A percentile compares a stretch with the other conserved stretches of the same genome.
Conservation (phyloP, 768 basidiomycete genomes). For the Lactifluus hygrophoroides region DNA sequence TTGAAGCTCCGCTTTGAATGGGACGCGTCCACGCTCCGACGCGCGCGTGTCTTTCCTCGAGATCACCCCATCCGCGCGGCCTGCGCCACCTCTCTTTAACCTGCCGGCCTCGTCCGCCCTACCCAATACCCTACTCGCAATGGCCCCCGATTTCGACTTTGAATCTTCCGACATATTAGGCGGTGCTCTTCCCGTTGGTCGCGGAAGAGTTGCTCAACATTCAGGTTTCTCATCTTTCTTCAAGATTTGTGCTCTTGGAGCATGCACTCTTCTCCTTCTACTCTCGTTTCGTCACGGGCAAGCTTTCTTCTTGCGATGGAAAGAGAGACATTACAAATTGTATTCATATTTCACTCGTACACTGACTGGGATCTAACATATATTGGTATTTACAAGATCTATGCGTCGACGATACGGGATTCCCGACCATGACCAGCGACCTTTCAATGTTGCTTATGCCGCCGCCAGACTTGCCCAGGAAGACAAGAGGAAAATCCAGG, state of each 20-base stretch:
- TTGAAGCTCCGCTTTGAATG: conserved; percentile 12
- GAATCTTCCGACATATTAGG: conserved; percentile 62
- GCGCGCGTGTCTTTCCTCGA: not conserved
- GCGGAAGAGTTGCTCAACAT: conserved; percentile 15
- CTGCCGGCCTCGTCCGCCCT: conserved; percentile 5
- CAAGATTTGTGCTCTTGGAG: conserved; percentile 15
- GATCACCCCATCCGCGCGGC: too few species aligned
- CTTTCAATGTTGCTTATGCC: conserved; percentile 83
- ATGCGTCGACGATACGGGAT: conserved; percentile 75
- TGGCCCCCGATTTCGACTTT: conserved; percentile 44
- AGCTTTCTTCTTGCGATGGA: conserved; percentile 44
- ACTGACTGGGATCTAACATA: conserved; percentile 2
- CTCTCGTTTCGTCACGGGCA: conserved; percentile 26
- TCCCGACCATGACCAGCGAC: conserved; percentile 72
- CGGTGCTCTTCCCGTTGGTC: conserved; percentile 31
- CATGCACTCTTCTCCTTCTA: conserved; percentile 12
- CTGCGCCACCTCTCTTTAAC: not conserved
- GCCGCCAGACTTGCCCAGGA: conserved; percentile 51
- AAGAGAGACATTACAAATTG: conserved; percentile 59
- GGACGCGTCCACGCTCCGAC: not conserved
- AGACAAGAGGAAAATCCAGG: conserved; percentile 26
- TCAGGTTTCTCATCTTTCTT: conserved; percentile 15
- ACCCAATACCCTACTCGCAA: conserved; percentile 29
- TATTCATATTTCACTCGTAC: conserved; percentile 29
- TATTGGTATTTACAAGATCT: conserved; percentile 34